Conservation (phyloP, 108 stramenopile genomes). For the Licmophora abbreviata region DNA sequence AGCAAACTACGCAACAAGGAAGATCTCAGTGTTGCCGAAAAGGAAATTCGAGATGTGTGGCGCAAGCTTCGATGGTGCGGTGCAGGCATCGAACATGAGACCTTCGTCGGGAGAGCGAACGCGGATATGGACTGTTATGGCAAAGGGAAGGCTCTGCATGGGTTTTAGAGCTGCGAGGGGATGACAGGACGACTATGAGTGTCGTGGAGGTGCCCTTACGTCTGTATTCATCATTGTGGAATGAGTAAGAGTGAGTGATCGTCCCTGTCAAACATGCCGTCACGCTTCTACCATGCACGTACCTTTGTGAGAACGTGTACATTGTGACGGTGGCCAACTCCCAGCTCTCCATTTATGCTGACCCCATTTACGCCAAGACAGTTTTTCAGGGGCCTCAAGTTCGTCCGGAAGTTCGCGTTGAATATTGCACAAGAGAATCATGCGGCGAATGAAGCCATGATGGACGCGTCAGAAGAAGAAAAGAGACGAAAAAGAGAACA, state of each 20-base stretch:
- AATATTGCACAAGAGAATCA: slow-evolving; percentile 81
- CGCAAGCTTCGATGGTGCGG: not conserved
- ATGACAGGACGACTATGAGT: too few relatives aligned
- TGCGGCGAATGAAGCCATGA: slow-evolving; percentile 57
- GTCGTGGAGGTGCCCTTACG: too few relatives aligned
- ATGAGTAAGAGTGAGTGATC: too few relatives aligned
- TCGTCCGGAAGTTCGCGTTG: slow-evolving; percentile 64
- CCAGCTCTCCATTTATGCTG: too few relatives aligned
- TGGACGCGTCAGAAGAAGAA: slow-evolving; percentile 61
- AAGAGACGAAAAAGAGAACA: slow-evolving; percentile 49
- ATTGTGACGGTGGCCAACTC: too few relatives aligned
- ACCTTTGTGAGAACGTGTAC: too few relatives aligned
- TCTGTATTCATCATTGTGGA: too few relatives aligned
- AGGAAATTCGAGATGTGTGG: not conserved
- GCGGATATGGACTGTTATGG: not conserved
- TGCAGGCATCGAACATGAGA: not conserved
- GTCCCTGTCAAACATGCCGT: too few relatives aligned
- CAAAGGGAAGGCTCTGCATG: not conserved
- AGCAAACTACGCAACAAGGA: not conserved
- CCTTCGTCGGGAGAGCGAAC: not conserved
- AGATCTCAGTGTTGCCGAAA: not conserved
- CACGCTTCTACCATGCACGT: too few relatives aligned
- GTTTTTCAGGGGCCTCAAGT: slow-evolving; percentile 38
- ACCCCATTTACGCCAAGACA: too few relatives aligned
- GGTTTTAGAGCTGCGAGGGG: too few relatives aligned